phyloP scores from a whole-genome alignment of 2,329 filamentous ascomycete genomes.

The Aspergillus sp. region DNA sequence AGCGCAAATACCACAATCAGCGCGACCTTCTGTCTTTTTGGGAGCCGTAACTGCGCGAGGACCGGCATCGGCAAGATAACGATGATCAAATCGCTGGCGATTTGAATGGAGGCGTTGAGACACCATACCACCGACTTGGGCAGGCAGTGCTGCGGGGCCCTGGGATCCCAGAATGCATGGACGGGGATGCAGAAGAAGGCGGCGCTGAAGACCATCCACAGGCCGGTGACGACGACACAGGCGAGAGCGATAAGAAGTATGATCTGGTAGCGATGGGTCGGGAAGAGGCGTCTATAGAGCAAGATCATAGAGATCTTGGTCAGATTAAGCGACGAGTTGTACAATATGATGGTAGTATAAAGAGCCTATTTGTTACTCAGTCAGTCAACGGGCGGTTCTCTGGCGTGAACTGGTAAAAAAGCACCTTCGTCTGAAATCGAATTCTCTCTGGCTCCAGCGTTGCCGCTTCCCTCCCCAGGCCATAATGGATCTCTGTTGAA shows the following conservation, averaged over 20 bases:
- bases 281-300: conserved; percentile 35
- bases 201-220: conserved; percentile 30
- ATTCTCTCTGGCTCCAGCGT: conserved; percentile 7
- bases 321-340: conserved; percentile 33
- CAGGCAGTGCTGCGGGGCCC: conserved; percentile 17
- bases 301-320: conserved; percentile 33
- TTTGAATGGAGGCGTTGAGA: conserved; percentile 31
- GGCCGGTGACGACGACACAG: conserved; percentile 20
- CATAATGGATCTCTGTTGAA: conserved; percentile 21
- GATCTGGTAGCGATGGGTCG: conserved; percentile 17
- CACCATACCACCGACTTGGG: conserved; percentile 23
- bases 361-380: conserved; percentile 23
- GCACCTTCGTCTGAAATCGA: conserved; percentile 23
- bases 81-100: conserved; percentile 25
- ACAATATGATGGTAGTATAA: conserved; percentile 35
- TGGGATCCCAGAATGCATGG: conserved; percentile 23
- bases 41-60: conserved; percentile 23
- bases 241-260: conserved; percentile 17
- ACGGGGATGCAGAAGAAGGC: conserved; percentile 30
- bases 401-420: not conserved
- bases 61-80: conserved; percentile 28
- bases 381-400: not conserved
- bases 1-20: conserved; percentile 29
- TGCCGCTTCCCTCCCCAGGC: conserved; percentile 17
- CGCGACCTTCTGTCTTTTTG: conserved; percentile 21